These are phyloP conservation scores for Hygrophila difformis DNA, from an alignment of 257 asterid genomes.

Conservation along the genomic window DNA sequence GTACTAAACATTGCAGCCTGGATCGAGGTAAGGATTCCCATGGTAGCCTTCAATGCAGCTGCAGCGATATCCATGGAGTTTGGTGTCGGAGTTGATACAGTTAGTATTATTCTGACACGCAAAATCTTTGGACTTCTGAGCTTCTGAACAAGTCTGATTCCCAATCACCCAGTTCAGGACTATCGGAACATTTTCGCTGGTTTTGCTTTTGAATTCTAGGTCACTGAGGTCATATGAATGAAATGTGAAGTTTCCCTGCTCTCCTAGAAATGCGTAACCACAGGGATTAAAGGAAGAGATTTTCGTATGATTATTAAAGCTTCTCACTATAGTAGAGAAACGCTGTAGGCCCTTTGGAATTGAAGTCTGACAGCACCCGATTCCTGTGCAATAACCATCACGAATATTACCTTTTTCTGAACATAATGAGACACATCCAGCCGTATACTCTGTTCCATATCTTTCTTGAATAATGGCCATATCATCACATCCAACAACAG, in stretches of 20 bases:
- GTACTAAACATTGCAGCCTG: too few relatives aligned
- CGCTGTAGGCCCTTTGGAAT: slow-evolving; percentile 36
- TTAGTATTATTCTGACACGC: slow-evolving; percentile 37
- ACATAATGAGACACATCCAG: slow-evolving; percentile 51
- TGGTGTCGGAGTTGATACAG: slow-evolving; percentile 57
- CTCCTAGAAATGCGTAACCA: too few relatives aligned
- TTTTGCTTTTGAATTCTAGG: slow-evolving; percentile 25
- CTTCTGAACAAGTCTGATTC: slow-evolving; percentile 34
- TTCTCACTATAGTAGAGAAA: background rate
- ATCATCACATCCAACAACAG: slow-evolving; percentile 61
- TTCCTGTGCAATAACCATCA: too few relatives aligned
- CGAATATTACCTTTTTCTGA: slow-evolving; percentile 22
- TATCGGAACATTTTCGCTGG: slow-evolving; percentile 26
- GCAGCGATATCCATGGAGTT: too few relatives aligned
- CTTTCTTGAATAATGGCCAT: slow-evolving; percentile 28
- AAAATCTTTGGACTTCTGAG: slow-evolving; percentile 12
- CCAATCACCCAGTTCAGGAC: slow-evolving; percentile 70
- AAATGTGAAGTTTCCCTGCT: too few relatives aligned
- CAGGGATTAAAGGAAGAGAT: too few relatives aligned
- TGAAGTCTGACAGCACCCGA: slow-evolving; percentile 58
- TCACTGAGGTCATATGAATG: slow-evolving; percentile 31
- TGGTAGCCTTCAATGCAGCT: too few relatives aligned
- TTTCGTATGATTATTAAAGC: slow-evolving; percentile 25
- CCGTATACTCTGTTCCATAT: slow-evolving; percentile 17
- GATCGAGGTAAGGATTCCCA: too few relatives aligned